These are phyloP conservation scores for Debaryomyces subglobosus DNA, from an alignment of 1,139 yeast species.

Conservation along the genomic window DNA sequence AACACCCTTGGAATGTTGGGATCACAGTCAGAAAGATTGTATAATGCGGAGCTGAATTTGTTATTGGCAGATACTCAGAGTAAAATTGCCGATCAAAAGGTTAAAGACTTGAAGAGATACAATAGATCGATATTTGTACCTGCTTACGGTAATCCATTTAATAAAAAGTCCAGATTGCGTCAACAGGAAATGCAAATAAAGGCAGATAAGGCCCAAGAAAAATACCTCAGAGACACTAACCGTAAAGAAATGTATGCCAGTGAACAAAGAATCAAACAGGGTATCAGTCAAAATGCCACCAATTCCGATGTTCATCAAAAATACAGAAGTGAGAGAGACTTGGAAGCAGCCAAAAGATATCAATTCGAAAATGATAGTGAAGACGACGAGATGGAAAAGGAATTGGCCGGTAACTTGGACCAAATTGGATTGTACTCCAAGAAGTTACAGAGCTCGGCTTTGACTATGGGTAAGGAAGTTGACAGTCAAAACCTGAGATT, in stretches of 20 bases:
- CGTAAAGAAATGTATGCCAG: constrained; percentile 48
- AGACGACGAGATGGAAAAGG: constrained; percentile 63
- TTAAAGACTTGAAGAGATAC: constrained; percentile 74
- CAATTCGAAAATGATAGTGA: constrained; percentile 59
- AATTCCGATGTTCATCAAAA: constrained; percentile 46
- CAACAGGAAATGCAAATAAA: constrained; percentile 76
- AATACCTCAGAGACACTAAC: constrained; percentile 47
- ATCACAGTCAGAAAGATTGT: constrained; percentile 83
- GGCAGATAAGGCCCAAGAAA: constrained; percentile 65
- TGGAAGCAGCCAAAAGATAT: constrained; percentile 51
- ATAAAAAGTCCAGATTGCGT: constrained; percentile 73
- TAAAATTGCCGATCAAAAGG: constrained; percentile 80
- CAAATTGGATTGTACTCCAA: constrained; percentile 51
- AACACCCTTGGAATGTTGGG: constrained; percentile 93
- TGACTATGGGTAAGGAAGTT: constrained; percentile 51
- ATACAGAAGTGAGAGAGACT: constrained; percentile 52
- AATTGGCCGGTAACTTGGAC: constrained; percentile 55
- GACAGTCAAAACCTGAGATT: constrained; percentile 53
- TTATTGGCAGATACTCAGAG: constrained; percentile 82
- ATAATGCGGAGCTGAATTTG: constrained; percentile 76
- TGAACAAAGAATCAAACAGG: constrained; percentile 49
- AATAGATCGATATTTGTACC: constrained; percentile 85
- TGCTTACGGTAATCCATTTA: constrained; percentile 83
- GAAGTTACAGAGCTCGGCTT: constrained; percentile 49
- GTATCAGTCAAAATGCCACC: constrained; percentile 43